Evolutionary conservation across 371 early-diverging fungal genomes (phyloP).

Genomic region (Pancytospora philotis): DNA sequence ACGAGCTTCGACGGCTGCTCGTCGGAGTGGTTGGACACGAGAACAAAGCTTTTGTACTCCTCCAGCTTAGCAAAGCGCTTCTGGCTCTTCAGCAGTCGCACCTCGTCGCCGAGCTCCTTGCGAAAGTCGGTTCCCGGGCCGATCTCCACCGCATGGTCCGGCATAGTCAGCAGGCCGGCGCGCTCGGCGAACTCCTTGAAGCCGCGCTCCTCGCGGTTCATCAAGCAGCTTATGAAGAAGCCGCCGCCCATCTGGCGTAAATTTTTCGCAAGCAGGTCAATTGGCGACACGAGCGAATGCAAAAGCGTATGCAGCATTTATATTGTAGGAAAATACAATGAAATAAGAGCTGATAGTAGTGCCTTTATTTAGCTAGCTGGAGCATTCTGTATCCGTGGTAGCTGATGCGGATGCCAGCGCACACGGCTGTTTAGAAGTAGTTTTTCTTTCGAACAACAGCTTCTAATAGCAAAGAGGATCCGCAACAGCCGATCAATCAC

Average conservation of each 20-base stretch:
- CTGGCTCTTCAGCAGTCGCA: background rate
- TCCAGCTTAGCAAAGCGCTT: conserved; percentile 17
- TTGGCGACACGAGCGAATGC: too few relatives aligned
- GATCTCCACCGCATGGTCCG: background rate
- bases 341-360: too few relatives aligned
- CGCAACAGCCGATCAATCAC: too few relatives aligned
- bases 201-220: conserved; percentile 31
- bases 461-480: too few relatives aligned
- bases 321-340: too few relatives aligned
- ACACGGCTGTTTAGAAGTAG: too few relatives aligned
- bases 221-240: conserved; percentile 36
- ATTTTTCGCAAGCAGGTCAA: too few relatives aligned
- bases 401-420: too few relatives aligned
- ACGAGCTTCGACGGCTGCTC: conserved; percentile 9
- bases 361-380: too few relatives aligned
- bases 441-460: too few relatives aligned
- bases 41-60: conserved; percentile 28
- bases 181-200: conserved; percentile 20
- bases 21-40: conserved; percentile 7
- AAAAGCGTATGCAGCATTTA: too few relatives aligned
- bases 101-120: conserved; percentile 18
- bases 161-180: background rate
- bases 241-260: conserved; percentile 23
- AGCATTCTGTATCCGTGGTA: too few relatives aligned
- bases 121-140: conserved; percentile 1